Percentiles rank a stretch among this genome's conserved stretches.
Conservation (phyloP, 176 grass and related monocot species). For the Aegilops bicornis region DNA sequence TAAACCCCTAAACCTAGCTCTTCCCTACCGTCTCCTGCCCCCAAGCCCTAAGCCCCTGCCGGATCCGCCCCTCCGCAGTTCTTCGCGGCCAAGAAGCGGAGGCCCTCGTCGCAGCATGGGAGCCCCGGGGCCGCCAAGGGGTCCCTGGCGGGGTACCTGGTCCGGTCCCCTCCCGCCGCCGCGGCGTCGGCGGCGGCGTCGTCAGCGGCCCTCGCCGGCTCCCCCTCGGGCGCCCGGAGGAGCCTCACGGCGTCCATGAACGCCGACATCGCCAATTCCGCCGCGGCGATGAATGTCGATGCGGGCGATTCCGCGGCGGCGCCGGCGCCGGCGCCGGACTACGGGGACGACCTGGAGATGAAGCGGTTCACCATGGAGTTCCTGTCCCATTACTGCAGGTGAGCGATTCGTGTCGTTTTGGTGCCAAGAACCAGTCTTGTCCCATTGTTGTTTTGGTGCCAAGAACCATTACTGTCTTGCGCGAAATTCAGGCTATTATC, state of each 20-base stretch:
- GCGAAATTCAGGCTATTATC: not conserved
- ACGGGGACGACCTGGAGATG: constrained; percentile 42
- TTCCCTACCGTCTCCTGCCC: not conserved
- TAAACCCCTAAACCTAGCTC: constrained; percentile 31
- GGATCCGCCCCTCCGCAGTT: constrained; percentile 44
- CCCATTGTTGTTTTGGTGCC: not conserved
- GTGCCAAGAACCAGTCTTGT: constrained; percentile 25
- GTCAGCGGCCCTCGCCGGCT: not conserved
- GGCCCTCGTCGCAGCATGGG: constrained; percentile 33
- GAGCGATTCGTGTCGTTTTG: not conserved
- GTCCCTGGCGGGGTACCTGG: constrained; percentile 48
- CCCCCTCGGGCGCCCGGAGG: constrained; percentile 33
- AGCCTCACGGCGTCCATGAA: constrained; percentile 41
- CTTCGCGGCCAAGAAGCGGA: constrained; percentile 78
- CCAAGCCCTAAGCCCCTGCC: constrained; percentile 1
- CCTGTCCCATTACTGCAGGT: constrained; percentile 83
- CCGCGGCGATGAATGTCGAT: constrained; percentile 2
- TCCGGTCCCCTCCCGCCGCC: constrained; percentile 25
- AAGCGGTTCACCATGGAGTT: constrained; percentile 68
- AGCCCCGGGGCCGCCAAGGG: constrained; percentile 55
- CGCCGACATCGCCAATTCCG: constrained; percentile 5
- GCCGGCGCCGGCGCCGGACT: not conserved
- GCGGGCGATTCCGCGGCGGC: not conserved
- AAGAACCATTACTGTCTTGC: not conserved
- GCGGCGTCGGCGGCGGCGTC: not conserved